Evolutionary conservation across 495 filamentous ascomycete genomes (phyloP).

Genomic region (Aspergillus homomorphus): DNA sequence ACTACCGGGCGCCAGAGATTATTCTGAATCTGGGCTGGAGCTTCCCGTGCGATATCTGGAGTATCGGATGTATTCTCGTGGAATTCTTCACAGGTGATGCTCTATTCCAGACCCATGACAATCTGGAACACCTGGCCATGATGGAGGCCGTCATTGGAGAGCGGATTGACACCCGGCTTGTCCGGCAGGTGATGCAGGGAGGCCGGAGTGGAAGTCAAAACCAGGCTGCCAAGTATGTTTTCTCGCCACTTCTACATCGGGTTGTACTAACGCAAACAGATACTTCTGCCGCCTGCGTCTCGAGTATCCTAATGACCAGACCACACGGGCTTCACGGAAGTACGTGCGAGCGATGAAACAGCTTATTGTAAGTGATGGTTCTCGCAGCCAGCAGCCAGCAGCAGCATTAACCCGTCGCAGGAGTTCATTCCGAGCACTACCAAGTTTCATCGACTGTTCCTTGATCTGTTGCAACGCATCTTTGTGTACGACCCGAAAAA

Average conservation of each 20-base stretch:
- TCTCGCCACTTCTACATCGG: constrained; percentile 3
- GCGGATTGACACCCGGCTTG: constrained; percentile 70
- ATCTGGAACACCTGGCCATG: constrained; percentile 98
- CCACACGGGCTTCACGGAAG: constrained; percentile 80
- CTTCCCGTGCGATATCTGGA: constrained; percentile 98
- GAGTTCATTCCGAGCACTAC: constrained; percentile 82
- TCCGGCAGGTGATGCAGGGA: constrained; percentile 67
- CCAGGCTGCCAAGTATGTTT: constrained; percentile 74
- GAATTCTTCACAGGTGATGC: constrained; percentile 98
- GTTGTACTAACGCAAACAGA: constrained; percentile 41
- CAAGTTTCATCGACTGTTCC: constrained; percentile 77
- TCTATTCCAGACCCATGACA: constrained; percentile 96
- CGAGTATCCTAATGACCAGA: constrained; percentile 86
- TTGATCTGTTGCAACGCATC: constrained; percentile 83
- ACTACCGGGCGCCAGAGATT: constrained; percentile 96
- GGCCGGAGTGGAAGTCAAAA: constrained; percentile 65
- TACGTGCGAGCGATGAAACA: constrained; percentile 96
- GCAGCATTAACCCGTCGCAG: constrained; percentile 39
- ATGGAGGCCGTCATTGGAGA: constrained; percentile 87
- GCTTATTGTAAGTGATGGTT: constrained; percentile 61
- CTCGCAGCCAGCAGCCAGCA: not conserved
- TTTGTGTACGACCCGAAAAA: constrained; percentile 92
- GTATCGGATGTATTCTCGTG: constrained; percentile 97
- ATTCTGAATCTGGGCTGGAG: constrained; percentile 97
- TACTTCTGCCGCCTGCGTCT: constrained; percentile 83